Evolutionary conservation across 495 filamentous ascomycete genomes (phyloP).

Genomic region (Aspergillus diversus): DNA sequence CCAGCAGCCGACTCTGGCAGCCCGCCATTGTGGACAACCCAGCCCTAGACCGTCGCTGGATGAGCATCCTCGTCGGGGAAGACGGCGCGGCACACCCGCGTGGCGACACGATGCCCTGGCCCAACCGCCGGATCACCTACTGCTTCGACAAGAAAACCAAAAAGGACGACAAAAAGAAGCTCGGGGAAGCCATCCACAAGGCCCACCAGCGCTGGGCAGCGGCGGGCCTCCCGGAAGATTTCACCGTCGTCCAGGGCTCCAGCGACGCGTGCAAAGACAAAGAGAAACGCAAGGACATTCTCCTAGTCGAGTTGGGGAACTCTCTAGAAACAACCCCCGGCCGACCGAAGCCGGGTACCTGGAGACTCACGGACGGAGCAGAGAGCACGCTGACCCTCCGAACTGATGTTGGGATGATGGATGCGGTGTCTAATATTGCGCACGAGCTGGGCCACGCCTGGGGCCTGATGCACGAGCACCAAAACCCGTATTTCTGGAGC

Average conservation of each 20-base stretch:
- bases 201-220: not conserved
- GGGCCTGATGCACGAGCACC: not conserved
- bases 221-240: not conserved
- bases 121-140: not conserved
- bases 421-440: not conserved
- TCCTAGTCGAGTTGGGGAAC: not conserved
- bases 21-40: not conserved
- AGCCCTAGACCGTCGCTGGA: not conserved
- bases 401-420: not conserved
- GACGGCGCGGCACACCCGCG: not conserved
- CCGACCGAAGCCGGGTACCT: not conserved
- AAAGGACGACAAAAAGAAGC: not conserved
- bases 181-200: not conserved
- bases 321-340: not conserved
- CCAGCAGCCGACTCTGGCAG: not conserved
- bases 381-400: not conserved
- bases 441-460: constrained; percentile 1
- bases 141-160: not conserved
- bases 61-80: not conserved
- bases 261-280: not conserved
- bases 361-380: not conserved
- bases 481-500: not conserved
- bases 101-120: not conserved
- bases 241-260: not conserved
- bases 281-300: not conserved